Base-by-base conservation (phyloP, 768 basidiomycete species). In the Lentinula detonsa region DNA sequence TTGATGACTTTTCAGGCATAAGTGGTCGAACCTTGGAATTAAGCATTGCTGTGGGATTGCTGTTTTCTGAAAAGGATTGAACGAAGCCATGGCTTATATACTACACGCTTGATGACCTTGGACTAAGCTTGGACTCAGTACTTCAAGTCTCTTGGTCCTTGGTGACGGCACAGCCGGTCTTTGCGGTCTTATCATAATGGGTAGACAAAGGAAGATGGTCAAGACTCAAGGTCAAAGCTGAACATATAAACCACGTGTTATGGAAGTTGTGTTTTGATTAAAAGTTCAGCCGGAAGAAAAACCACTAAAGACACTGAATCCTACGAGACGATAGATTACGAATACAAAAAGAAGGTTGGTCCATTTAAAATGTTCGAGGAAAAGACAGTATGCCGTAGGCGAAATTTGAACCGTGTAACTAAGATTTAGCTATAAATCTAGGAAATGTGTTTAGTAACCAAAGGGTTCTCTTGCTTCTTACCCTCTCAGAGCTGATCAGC, bases 401-500 rank as follows among this genome's bases (percentile, higher is more conserved):
- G n/a, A n/a, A 48, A 48, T 21, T 48, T 23, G 21, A 18, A 18
- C 5, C 16, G 9, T 23, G 46, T 48, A 21, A 0, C 16, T 48
- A 48, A 9, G 16, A 13, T 23, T 15, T n/a, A 48, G 7, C 46
- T 28, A 23, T 16, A 18, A n/a, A 18, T 48, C 46, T 48, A 28
- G 4, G 37, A 48, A 18, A 23, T 10, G 21, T 9, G 21, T 48
- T 8, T 39, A 39, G 3, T 3, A 13, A 39, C 13, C 9, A 39
- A 39, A 37, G 37, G 37, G 37, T 37, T 11, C 11, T 37, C 37
- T 37, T 39, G 37, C 21, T 23, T 48, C 46, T 23, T 48, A 18
- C 51, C 23, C 23, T 39, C 40, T 42, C 23, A 57, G 15, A 63
- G 60, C n/a, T 64, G 49, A 33, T 51, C 54, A 35, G 64, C 34